Evolutionary conservation across 2,329 filamentous ascomycete species (phyloP).

Genomic region (Fusarium citri): DNA sequence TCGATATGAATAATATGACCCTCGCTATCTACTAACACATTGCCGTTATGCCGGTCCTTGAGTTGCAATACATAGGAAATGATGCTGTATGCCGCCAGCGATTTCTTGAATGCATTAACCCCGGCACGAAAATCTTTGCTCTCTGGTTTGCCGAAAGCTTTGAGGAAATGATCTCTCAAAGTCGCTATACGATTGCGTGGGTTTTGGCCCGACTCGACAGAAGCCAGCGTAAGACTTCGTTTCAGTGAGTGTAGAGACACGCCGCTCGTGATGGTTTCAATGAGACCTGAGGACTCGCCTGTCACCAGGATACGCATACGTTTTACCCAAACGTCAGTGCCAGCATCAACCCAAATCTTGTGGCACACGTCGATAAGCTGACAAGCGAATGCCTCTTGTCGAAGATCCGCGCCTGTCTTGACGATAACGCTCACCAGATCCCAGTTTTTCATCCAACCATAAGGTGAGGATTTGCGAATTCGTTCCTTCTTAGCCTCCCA

Average conservation of each 20-base stretch:
- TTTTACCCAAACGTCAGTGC: constrained; percentile 86
- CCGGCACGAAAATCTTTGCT: constrained; percentile 77
- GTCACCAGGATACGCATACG: constrained; percentile 88
- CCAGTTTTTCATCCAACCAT: constrained; percentile 92
- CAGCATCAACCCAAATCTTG: constrained; percentile 82
- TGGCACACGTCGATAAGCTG: constrained; percentile 85
- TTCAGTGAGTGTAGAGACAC: constrained; percentile 89
- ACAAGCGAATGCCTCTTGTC: constrained; percentile 88
- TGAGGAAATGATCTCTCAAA: constrained; percentile 83
- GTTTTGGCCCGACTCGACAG: constrained; percentile 78
- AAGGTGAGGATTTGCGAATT: constrained; percentile 84
- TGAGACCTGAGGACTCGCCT: constrained; percentile 84
- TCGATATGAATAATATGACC: constrained; percentile 91
- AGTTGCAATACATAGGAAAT: constrained; percentile 87
- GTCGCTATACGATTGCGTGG: constrained; percentile 81
- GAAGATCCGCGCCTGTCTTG: constrained; percentile 84
- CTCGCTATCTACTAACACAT: constrained; percentile 86
- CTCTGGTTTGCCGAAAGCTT: constrained; percentile 78
- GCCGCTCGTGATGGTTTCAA: constrained; percentile 89
- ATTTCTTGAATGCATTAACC: constrained; percentile 82
- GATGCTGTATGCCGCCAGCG: constrained; percentile 86
- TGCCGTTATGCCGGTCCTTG: constrained; percentile 88
- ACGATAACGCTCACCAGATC: constrained; percentile 88
- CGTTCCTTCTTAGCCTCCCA: constrained; percentile 88
- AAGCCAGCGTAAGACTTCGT: constrained; percentile 80